These are phyloP conservation scores for Saturnispora galanensis DNA, from an alignment of 805 yeast genomes.

Conservation along the genomic window DNA sequence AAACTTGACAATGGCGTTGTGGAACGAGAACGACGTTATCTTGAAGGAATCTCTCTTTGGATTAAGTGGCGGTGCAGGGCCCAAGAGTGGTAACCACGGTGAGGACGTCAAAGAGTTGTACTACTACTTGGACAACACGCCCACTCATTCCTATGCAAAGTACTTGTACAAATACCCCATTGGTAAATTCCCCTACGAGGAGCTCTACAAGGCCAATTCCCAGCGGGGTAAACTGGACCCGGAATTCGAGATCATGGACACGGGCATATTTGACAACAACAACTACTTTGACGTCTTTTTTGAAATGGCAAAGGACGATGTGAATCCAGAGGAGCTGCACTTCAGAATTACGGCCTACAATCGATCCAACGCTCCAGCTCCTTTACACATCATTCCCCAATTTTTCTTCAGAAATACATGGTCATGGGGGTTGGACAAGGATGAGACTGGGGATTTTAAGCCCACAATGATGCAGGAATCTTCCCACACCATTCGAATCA, in stretches of 20 bases:
- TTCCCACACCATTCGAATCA: slow-evolving; percentile 43
- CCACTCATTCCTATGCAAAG: slow-evolving; percentile 88
- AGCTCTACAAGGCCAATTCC: slow-evolving; percentile 58
- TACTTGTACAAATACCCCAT: slow-evolving; percentile 91
- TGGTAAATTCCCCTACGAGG: slow-evolving; percentile 67
- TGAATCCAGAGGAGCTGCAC: slow-evolving; percentile 68
- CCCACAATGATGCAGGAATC: slow-evolving; percentile 38
- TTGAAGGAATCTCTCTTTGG: slow-evolving; percentile 84
- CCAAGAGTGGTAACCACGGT: slow-evolving; percentile 72
- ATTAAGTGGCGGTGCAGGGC: slow-evolving; percentile 68
- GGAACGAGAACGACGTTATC: slow-evolving; percentile 84
- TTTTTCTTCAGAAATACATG: slow-evolving; percentile 80
- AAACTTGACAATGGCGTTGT: slow-evolving; percentile 72
- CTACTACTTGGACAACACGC: slow-evolving; percentile 83
- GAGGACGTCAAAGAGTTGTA: slow-evolving; percentile 87
- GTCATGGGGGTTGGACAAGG: slow-evolving; percentile 69
- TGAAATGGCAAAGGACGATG: slow-evolving; percentile 81
- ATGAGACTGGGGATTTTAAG: slow-evolving; percentile 21
- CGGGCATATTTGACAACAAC: slow-evolving; percentile 60
- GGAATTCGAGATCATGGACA: slow-evolving; percentile 79
- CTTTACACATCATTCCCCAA: slow-evolving; percentile 80
- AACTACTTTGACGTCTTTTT: slow-evolving; percentile 80
- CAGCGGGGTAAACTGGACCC: slow-evolving; percentile 54
- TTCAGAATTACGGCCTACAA: slow-evolving; percentile 85
- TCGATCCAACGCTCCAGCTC: slow-evolving; percentile 76